Evolutionary conservation across 495 filamentous ascomycete genomes (phyloP).

Genomic region (Thermothielavioides terrestris): DNA sequence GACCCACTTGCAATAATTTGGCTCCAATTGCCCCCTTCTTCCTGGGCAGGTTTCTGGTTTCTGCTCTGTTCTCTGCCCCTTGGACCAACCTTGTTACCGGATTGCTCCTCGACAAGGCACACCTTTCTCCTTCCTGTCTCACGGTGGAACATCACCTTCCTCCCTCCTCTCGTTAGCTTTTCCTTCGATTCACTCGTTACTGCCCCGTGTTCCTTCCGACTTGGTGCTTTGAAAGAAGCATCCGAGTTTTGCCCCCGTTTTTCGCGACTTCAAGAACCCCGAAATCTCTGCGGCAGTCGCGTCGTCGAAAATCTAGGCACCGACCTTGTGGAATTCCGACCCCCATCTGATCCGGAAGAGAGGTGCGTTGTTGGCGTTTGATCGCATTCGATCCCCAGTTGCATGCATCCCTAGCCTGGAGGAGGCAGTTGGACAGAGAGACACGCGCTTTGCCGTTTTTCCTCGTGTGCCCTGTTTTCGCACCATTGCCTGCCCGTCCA

Average conservation of each 20-base stretch:
- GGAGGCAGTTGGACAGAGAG: not conserved
- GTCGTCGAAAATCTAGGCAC: not conserved
- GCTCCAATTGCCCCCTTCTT: constrained; percentile 25
- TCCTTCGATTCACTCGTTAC: constrained; percentile 30
- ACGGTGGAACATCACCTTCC: constrained; percentile 20
- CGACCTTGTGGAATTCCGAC: not conserved
- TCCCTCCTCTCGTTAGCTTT: constrained; percentile 20
- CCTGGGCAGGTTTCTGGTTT: constrained; percentile 16
- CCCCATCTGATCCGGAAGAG: constrained; percentile 3
- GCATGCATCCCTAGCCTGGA: not conserved
- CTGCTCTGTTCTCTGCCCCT: constrained; percentile 17
- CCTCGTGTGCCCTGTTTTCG: no score
- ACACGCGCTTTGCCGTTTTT: no score
- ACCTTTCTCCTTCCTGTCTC: constrained; percentile 23
- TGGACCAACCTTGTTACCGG: no score
- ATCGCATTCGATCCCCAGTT: constrained; percentile 1
- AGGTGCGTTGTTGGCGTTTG: constrained; percentile 18
- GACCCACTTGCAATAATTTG: constrained; percentile 15
- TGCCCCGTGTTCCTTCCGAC: constrained; percentile 11
- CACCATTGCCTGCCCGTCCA: no score
- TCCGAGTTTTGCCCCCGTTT: not conserved
- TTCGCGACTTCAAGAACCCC: not conserved
- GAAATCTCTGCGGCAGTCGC: not conserved
- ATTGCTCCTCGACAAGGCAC: constrained; percentile 22
- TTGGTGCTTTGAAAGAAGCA: constrained; percentile 10